Base-by-base conservation (phyloP, 805 yeast genomes). In the Suhomyces prunicola region DNA sequence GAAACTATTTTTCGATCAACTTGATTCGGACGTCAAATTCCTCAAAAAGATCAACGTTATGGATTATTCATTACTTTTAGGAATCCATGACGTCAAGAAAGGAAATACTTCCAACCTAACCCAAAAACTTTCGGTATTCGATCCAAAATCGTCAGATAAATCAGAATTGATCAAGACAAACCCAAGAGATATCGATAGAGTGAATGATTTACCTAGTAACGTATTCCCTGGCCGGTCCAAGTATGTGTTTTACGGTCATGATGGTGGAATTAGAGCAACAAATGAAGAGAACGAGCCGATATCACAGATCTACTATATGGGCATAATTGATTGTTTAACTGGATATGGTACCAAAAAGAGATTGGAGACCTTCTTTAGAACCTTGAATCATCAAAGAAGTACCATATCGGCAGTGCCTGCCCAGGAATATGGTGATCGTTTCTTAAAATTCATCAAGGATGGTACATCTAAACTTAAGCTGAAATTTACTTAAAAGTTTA, bases 31-130 rank as follows among this genome's bases (percentile, higher is more conserved):
- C 66, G 94, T 90, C 17, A 69, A 74, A 52, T 77, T 94, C 22
- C 76, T 94, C 44, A 79, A 90, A 56, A 78, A 80, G 53, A 74
- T 90, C 57, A 90, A 91, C 60, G 92, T 90, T 35, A 94, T 94
- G 99, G 99, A 94, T 68, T 94, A 96, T 69, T 91, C 97, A 0
- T 76, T 94, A 56, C 73, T 94, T 47, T 71, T 96, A 45, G 99
- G 99, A 0, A 79, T 92, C 31, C 97, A 90, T 65, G 94, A 92
- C 65, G 73, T 87, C 55, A 75, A 77, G 27, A 75, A 78, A 56
- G 89, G 86, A 2, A 82, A 82, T 54, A 75, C 78, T 9, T 56
- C 55, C 24, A 70, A 69, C 7, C 53, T 62, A 8, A 47, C 59
- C n/a, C 69, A 72, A 50, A 77, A 75, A 54, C 62, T 79, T 40